Conservation (phyloP, 352 stramenopile species). For the Pythium pyrilobum region DNA sequence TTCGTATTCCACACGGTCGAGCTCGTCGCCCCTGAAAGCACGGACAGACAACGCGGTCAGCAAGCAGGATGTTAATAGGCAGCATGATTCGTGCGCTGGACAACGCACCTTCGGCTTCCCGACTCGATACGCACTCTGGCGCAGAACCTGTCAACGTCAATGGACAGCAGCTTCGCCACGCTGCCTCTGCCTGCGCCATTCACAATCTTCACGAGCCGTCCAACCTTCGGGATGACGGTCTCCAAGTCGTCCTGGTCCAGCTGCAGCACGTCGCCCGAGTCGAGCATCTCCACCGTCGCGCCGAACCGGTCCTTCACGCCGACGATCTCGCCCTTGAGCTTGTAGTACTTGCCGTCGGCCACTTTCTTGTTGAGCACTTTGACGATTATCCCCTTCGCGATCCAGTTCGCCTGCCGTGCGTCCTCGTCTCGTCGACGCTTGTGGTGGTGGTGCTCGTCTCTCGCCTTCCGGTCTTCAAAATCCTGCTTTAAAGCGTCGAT, state of each 20-base stretch:
- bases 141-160: slow-evolving; percentile 62
- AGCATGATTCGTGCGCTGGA: too few species aligned
- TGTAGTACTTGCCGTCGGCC: slow-evolving; percentile 84
- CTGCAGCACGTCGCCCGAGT: slow-evolving; percentile 73
- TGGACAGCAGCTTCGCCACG: slow-evolving; percentile 63
- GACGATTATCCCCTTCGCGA: slow-evolving; percentile 89
- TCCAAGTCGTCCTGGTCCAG: slow-evolving; percentile 88
- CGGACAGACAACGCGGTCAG: neutral
- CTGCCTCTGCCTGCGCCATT: slow-evolving; percentile 57
- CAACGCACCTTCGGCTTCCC: slow-evolving; percentile 41
- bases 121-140: slow-evolving; percentile 61
- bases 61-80: neutral
- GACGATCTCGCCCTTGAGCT: slow-evolving; percentile 79
- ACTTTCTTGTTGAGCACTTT: slow-evolving; percentile 94
- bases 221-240: slow-evolving; percentile 82
- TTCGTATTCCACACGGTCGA: slow-evolving; percentile 80
- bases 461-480: slow-evolving; percentile 12
- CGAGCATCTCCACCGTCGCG: slow-evolving; percentile 75
- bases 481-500: slow-evolving; percentile 19
- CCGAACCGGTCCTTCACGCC: slow-evolving; percentile 78
- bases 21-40: slow-evolving; percentile 41
- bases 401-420: slow-evolving; percentile 85
- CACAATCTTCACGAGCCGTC: slow-evolving; percentile 67
- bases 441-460: slow-evolving; percentile 5
- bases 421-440: slow-evolving; percentile 45